Base-by-base conservation (phyloP, 306 rosid genomes). In the Cucurbita moschata region DNA sequence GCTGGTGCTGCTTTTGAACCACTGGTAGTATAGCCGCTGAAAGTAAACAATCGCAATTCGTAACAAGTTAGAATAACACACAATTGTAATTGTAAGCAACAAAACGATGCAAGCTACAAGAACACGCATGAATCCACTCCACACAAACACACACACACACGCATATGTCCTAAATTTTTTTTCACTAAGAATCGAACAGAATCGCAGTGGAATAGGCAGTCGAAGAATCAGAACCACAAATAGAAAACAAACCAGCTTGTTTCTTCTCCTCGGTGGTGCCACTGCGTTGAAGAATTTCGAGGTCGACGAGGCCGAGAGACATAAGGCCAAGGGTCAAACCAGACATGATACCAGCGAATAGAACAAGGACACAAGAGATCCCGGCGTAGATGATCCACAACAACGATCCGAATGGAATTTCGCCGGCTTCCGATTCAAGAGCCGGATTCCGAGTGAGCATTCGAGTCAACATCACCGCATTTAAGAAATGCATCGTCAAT, bases 271-370 rank as follows among this genome's bases (percentile, higher is more conserved):
- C 5, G 1, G 85, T 81, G 71, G 96, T 76, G 52, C 99, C 99
- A 40, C 99, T 94, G 6, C 92, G 92, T 79, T 86, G 88, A 54
- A 94, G 89, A 79, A 94, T 94, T 89, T 94, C 99, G 68, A 94
- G 97, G 71, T 94, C 99, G 21, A 94, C 99, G 73, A 84, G 96
- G 61, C 95, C 85, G 11, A 94, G 96, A 59, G 99, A 94, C 99
- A 94, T 94, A 80, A 94, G 95, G 8, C 99, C 99, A 13, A 94
- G 88, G 49, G 99, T 94, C 62, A 94, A 61, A 16, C 99, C 99
- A 10, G 99, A 91, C 99, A 94, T 91, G n/a, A 94, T 87, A 19
- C 99, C 99, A 6, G 99, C 99, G 72, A 94, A 94, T 75, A 89
- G 77, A 58, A 94, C 96, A 0, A 94, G 76, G 47, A 83, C 64